Evolutionary conservation across 768 basidiomycete species (phyloP).

Genomic region (Rubroboletus pulcherrimus): DNA sequence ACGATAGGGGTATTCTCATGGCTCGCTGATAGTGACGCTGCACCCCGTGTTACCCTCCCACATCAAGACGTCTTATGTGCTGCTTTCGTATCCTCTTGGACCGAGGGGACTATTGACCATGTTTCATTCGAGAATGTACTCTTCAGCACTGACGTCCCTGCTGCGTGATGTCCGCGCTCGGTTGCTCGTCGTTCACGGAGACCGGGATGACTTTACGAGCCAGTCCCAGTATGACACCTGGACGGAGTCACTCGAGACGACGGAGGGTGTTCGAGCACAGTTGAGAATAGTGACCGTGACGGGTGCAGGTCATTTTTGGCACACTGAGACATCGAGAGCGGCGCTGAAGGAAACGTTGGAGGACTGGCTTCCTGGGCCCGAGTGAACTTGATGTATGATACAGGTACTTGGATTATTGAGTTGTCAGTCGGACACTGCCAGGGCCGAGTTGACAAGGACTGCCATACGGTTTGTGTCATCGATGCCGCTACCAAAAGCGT

Average conservation of each 20-base stretch:
- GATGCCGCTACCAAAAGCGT: slow-evolving; percentile 17
- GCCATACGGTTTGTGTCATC: background rate
- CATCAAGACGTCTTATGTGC: slow-evolving; percentile 58
- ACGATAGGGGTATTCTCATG: slow-evolving; percentile 80
- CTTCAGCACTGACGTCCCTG: slow-evolving; percentile 46
- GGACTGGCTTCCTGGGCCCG: slow-evolving; percentile 16
- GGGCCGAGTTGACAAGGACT: background rate
- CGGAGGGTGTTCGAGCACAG: slow-evolving; percentile 22
- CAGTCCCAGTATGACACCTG: slow-evolving; percentile 52
- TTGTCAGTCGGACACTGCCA: slow-evolving; percentile 5
- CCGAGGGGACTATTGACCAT: slow-evolving; percentile 65
- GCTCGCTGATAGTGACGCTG: slow-evolving; percentile 67
- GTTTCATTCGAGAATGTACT: slow-evolving; percentile 58
- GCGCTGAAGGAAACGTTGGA: slow-evolving; percentile 18
- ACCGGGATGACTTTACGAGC: slow-evolving; percentile 68
- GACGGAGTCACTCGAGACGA: slow-evolving; percentile 38
- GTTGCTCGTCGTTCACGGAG: slow-evolving; percentile 64
- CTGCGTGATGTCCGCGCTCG: slow-evolving; percentile 43
- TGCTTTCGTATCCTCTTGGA: slow-evolving; percentile 76
- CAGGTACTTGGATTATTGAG: background rate
- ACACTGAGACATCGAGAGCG: slow-evolving; percentile 29
- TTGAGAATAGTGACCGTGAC: slow-evolving; percentile 37
- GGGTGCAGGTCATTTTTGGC: slow-evolving; percentile 69
- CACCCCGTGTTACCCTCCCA: slow-evolving; percentile 49
- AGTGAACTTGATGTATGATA: background rate